Conservation (phyloP, 495 filamentous ascomycete genomes). For the Hypoxylon crocopeplum region DNA sequence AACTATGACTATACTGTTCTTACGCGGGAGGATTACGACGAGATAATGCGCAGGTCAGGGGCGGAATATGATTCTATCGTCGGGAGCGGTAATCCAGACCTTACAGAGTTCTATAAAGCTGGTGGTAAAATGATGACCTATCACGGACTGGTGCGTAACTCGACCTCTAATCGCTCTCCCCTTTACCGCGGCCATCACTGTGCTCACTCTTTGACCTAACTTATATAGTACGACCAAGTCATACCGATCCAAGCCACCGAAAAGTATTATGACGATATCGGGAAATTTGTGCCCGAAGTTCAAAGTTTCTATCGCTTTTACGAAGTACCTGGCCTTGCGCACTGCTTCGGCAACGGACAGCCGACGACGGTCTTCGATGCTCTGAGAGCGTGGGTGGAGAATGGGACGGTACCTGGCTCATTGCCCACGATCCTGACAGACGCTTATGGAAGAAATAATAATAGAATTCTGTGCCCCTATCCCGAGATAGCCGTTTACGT, state of each 20-base stretch:
- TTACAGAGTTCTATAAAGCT: slow-evolving; percentile 43
- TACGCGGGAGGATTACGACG: slow-evolving; percentile 30
- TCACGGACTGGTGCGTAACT: slow-evolving; percentile 49
- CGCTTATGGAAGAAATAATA: slow-evolving; percentile 7
- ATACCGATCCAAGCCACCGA: slow-evolving; percentile 34
- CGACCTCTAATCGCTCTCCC: not conserved
- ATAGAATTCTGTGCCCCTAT: slow-evolving; percentile 39
- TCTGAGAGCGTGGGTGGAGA: slow-evolving; percentile 47
- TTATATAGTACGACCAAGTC: slow-evolving; percentile 28
- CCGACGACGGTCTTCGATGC: slow-evolving; percentile 36
- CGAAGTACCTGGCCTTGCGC: slow-evolving; percentile 42
- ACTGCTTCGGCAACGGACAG: slow-evolving; percentile 43
- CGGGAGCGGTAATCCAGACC: slow-evolving; percentile 47
- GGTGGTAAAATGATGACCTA: slow-evolving; percentile 56
- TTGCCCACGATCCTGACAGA: slow-evolving; percentile 22
- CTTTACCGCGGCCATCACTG: not conserved
- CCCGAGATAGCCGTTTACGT: slow-evolving; percentile 21
- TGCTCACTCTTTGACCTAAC: not conserved
- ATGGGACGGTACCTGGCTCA: slow-evolving; percentile 38
- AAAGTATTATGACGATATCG: slow-evolving; percentile 39
- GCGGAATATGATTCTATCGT: slow-evolving; percentile 45
- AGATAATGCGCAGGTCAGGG: slow-evolving; percentile 35
- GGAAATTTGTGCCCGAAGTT: slow-evolving; percentile 11
- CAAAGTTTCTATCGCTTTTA: slow-evolving; percentile 42
- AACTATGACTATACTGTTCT: slow-evolving; percentile 20